phyloP scores from a whole-genome alignment of 2,329 filamentous ascomycete species.

The Claviceps citrina region DNA sequence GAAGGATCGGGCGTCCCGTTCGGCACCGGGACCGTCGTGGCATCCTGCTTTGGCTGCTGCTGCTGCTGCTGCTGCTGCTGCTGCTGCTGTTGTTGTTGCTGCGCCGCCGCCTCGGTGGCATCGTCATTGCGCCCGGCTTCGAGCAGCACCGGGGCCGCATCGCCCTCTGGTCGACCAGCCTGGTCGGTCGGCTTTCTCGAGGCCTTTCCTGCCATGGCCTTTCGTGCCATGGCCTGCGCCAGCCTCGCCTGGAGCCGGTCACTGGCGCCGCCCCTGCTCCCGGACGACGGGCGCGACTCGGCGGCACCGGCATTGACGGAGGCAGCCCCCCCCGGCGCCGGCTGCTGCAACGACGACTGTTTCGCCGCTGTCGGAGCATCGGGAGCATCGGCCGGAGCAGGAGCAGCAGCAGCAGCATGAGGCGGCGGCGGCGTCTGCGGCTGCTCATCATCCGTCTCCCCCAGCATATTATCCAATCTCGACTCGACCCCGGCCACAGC shows the following conservation, averaged over 20 bases:
- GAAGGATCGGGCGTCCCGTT: too few species aligned
- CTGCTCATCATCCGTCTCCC: slow-evolving; percentile 48
- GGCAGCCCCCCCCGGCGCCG: slow-evolving; percentile 13
- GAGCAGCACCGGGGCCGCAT: too few species aligned
- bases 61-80: not conserved
- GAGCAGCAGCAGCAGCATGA: not conserved
- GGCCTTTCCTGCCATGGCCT: slow-evolving; percentile 26
- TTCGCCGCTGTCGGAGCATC: slow-evolving; percentile 10
- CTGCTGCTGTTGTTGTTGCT: too few species aligned
- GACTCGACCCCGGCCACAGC: slow-evolving; percentile 91
- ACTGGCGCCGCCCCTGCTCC: slow-evolving; percentile 44
- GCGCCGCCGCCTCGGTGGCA: not conserved
- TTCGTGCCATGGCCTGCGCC: slow-evolving; percentile 71
- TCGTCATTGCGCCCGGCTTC: too few species aligned
- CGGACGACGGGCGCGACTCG: slow-evolving; percentile 49
- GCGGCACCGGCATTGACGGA: slow-evolving; percentile 14
- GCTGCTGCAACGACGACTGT: not conserved
- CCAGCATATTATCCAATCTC: slow-evolving; percentile 76
- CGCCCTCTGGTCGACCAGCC: slow-evolving; percentile 11
- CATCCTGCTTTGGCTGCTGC: not conserved
- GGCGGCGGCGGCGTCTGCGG: slow-evolving; percentile 12
- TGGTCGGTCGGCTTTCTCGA: slow-evolving; percentile 22
- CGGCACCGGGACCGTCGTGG: not conserved
- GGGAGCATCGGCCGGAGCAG: not conserved
- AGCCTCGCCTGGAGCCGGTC: slow-evolving; percentile 80